These are phyloP conservation scores for Nicotiana undulata DNA, from an alignment of 257 asterid species.

Conservation along the genomic window DNA sequence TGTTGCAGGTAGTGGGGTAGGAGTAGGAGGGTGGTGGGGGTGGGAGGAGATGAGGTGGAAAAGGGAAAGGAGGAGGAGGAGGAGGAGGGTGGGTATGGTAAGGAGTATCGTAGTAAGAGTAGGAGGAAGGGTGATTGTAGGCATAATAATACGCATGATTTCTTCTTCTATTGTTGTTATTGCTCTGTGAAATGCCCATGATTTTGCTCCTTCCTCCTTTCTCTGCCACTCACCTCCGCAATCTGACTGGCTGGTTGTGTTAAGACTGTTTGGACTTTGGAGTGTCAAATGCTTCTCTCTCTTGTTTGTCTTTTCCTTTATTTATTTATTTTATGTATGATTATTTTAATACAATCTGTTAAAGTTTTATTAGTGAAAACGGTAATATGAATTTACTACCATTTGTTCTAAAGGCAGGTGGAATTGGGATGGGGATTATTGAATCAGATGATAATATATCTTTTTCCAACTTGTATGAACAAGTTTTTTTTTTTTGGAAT, in stretches of 20 bases:
- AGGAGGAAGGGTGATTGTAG: conserved; percentile 12
- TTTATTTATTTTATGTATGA: background rate
- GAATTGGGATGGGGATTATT: no score
- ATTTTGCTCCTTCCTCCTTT: background rate
- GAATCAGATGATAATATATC: no score
- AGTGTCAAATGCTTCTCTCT: background rate
- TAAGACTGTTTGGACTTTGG: background rate
- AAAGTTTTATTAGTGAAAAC: background rate
- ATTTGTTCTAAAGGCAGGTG: no score
- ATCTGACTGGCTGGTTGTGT: background rate
- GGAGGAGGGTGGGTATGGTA: conserved; percentile 35
- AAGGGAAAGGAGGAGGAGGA: conserved; percentile 26
- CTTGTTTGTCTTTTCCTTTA: background rate
- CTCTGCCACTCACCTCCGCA: background rate
- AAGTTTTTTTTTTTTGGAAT: no score
- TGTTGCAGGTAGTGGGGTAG: conserved; percentile 29
- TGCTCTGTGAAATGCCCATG: conserved; percentile 16
- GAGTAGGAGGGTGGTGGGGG: conserved; percentile 24
- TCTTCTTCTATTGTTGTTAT: conserved; percentile 7
- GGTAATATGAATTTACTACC: no score
- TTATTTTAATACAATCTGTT: background rate
- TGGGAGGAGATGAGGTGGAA: conserved; percentile 25
- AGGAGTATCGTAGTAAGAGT: conserved; percentile 22
- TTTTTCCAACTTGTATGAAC: no score
- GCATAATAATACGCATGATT: conserved; percentile 11